These are phyloP conservation scores for Catharanthus roseus DNA, from an alignment of 257 asterid genomes.

Conservation along the genomic window DNA sequence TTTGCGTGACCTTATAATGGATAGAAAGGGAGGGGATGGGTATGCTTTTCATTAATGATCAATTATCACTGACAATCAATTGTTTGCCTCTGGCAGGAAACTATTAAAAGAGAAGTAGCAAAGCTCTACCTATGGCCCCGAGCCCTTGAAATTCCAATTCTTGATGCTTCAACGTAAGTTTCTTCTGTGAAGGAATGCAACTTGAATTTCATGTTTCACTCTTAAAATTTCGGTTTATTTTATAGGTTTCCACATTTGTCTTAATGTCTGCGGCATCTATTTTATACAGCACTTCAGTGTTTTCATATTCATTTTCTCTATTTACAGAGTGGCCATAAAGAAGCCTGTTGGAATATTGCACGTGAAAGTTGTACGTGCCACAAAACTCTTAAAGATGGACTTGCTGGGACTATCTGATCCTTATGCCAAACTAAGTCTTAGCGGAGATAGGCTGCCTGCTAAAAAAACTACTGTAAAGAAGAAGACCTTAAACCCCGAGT, in stretches of 20 bases:
- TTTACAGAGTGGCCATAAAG: constrained; percentile 51
- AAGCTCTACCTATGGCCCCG: constrained; percentile 80
- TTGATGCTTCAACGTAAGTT: constrained; percentile 72
- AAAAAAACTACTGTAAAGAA: constrained; percentile 77
- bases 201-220: constrained; percentile 1
- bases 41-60: neutral
- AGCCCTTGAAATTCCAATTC: constrained; percentile 72
- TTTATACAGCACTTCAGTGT: neutral
- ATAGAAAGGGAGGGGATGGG: constrained; percentile 1
- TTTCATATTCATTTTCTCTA: neutral
- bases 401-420: constrained; percentile 87
- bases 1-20: neutral
- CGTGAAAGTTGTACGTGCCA: constrained; percentile 69
- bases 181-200: neutral
- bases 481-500: constrained; percentile 71
- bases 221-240: neutral
- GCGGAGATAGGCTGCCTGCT: constrained; percentile 58
- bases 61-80: neutral
- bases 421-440: constrained; percentile 68
- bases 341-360: constrained; percentile 89
- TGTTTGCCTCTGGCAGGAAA: constrained; percentile 45
- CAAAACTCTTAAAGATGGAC: constrained; percentile 82
- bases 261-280: neutral
- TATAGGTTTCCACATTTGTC: neutral
- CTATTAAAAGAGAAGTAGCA: constrained; percentile 60